These are phyloP conservation scores for Trichomonas vaginalis DNA, from an alignment of 208 protist species.

Conservation along the genomic window DNA sequence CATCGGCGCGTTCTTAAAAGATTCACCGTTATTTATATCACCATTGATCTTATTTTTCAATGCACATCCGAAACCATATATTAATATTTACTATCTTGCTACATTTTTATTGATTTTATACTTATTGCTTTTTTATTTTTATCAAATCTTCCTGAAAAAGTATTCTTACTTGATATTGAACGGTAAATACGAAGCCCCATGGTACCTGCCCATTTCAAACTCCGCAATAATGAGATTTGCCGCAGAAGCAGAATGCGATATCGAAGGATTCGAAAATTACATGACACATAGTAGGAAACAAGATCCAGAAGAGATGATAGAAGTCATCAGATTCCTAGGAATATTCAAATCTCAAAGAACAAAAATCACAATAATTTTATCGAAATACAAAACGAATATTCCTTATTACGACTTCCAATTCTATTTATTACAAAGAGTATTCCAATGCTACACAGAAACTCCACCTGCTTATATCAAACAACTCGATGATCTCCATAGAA, in stretches of 20 bases:
- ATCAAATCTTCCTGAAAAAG: background rate
- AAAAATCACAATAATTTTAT: background rate
- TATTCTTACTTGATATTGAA: background rate
- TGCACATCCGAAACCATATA: background rate
- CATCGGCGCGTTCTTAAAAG: background rate
- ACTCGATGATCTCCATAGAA: background rate
- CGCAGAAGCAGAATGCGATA: background rate
- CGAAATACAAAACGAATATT: background rate
- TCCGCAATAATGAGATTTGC: background rate
- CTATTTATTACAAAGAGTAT: background rate
- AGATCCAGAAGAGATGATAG: background rate
- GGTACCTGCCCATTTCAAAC: background rate
- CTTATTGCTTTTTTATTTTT: background rate
- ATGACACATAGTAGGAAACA: background rate
- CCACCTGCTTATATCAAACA: background rate
- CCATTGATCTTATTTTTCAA: background rate
- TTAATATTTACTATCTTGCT: background rate
- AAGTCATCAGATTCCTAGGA: background rate
- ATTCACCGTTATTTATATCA: background rate
- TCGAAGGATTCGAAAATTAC: background rate
- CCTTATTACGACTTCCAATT: background rate
- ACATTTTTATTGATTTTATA: background rate
- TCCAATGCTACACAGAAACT: background rate
- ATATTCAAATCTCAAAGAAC: background rate
- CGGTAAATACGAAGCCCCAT: background rate